Percentiles rank a stretch among this genome's conserved stretches.
These are phyloP conservation scores for Magnaporthiopsis incrustans DNA, from an alignment of 2,329 filamentous ascomycete genomes.

Conservation along the genomic window DNA sequence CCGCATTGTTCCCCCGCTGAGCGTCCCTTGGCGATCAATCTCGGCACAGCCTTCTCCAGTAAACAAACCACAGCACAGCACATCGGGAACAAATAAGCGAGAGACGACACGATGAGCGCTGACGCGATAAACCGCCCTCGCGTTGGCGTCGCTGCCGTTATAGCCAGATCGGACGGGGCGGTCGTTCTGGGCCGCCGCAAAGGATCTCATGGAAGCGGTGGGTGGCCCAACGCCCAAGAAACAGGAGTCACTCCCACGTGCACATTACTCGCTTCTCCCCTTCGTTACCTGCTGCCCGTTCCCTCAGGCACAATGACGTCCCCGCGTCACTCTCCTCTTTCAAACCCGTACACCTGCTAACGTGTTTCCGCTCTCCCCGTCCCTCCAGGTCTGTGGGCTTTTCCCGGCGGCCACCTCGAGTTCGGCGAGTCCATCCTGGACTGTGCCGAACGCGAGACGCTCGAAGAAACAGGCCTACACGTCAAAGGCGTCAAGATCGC, in stretches of 20 bases:
- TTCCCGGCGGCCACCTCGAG: slow-evolving; percentile 72
- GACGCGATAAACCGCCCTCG: slow-evolving; percentile 17
- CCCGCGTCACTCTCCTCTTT: background rate
- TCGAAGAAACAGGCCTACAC: slow-evolving; percentile 62
- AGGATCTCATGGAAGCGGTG: slow-evolving; percentile 41
- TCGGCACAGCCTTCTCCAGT: too few species aligned
- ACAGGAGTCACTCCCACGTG: too few species aligned
- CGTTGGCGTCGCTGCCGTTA: slow-evolving; percentile 40
- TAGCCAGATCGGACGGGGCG: slow-evolving; percentile 33
- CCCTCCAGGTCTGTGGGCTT: slow-evolving; percentile 38
- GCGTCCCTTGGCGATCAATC: too few species aligned
- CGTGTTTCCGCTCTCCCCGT: background rate
- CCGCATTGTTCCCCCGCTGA: too few species aligned
- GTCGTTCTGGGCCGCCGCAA: slow-evolving; percentile 40
- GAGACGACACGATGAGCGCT: too few species aligned
- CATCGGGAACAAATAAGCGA: too few species aligned
- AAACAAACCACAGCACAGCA: too few species aligned
- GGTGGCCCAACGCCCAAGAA: slow-evolving; percentile 7
- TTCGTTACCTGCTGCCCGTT: background rate
- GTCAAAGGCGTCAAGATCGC: slow-evolving; percentile 45
- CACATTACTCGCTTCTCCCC: background rate
- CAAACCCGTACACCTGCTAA: background rate
- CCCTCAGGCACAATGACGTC: background rate
- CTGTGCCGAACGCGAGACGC: slow-evolving; percentile 58
- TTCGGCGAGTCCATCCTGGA: slow-evolving; percentile 52